Conservation (phyloP, 129 eudicot species). For the Centaurea solstitialis region DNA sequence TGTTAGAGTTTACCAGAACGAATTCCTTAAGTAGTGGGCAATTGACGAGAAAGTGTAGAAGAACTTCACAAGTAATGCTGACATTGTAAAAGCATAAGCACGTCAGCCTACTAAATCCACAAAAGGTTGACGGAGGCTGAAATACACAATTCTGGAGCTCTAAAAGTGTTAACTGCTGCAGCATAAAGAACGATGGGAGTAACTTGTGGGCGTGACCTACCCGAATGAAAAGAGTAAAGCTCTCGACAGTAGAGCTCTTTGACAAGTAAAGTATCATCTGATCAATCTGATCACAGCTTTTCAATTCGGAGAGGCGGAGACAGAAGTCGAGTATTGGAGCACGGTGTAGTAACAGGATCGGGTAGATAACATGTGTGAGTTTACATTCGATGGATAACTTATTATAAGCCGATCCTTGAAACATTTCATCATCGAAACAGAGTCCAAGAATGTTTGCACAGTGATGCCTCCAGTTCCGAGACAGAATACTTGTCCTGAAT, state of each 20-base stretch:
- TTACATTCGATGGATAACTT: neutral
- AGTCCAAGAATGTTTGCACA: conserved; percentile 39
- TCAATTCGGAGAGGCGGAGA: conserved; percentile 19
- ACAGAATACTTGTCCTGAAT: conserved; percentile 39
- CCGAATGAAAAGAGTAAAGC: conserved; percentile 19
- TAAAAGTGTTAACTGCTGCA: conserved; percentile 15
- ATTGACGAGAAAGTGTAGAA: conserved; percentile 22
- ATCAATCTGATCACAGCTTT: conserved; percentile 31
- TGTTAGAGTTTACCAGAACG: neutral
- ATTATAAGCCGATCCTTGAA: neutral
- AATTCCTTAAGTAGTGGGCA: conserved; percentile 27
- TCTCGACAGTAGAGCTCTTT: conserved; percentile 5
- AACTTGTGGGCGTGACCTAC: conserved; percentile 12
- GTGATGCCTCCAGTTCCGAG: conserved; percentile 36
- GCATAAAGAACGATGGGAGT: conserved; percentile 17
- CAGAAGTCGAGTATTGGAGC: conserved; percentile 31
- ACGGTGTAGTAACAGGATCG: conserved; percentile 26
- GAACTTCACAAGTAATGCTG: conserved; percentile 2
- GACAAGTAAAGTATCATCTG: conserved; percentile 23
- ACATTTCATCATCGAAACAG: conserved; percentile 25
- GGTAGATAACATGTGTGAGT: conserved; percentile 20
- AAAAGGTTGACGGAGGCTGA: conserved; percentile 18
- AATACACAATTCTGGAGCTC: conserved; percentile 23
- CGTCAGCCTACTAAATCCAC: neutral
- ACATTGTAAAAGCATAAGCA: conserved; percentile 27